These are phyloP conservation scores for Sporisorium iseilematis-ciliati DNA, from an alignment of 1,284 basidiomycete genomes.

Conservation along the genomic window DNA sequence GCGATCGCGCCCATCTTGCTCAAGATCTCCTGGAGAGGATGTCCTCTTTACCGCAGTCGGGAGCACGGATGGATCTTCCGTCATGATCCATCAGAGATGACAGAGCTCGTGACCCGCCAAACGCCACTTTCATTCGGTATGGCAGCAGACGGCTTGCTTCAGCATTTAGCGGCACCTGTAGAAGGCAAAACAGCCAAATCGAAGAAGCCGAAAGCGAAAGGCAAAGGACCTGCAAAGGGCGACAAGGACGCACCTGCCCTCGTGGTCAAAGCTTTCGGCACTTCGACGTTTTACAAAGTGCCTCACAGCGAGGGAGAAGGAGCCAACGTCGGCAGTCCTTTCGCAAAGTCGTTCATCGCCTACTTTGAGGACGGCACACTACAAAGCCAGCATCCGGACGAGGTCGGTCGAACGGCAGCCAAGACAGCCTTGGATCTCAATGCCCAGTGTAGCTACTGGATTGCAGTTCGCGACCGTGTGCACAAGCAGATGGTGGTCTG, in stretches of 20 bases:
- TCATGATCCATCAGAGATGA: slow-evolving; percentile 21
- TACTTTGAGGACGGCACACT: slow-evolving; percentile 82
- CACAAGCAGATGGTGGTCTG: slow-evolving; percentile 94
- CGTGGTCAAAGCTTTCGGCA: slow-evolving; percentile 36
- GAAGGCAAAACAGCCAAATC: slow-evolving; percentile 22
- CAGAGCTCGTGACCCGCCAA: slow-evolving; percentile 45
- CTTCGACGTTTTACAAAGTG: slow-evolving; percentile 81
- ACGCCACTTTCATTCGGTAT: slow-evolving; percentile 52
- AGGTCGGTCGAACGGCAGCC: slow-evolving; percentile 78
- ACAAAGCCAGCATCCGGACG: slow-evolving; percentile 67
- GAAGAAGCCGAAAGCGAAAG: slow-evolving; percentile 31
- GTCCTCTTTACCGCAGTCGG: slow-evolving; percentile 86
- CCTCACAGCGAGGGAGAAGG: slow-evolving; percentile 95
- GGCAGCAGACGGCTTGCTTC: slow-evolving; percentile 49
- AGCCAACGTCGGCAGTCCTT: slow-evolving; percentile 92
- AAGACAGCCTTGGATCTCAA: slow-evolving; percentile 90
- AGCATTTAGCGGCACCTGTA: slow-evolving; percentile 39
- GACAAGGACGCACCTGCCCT: slow-evolving; percentile 20
- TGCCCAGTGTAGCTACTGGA: slow-evolving; percentile 97
- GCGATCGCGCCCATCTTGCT: slow-evolving; percentile 87
- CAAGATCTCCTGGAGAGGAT: slow-evolving; percentile 86
- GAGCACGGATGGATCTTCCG: slow-evolving; percentile 90
- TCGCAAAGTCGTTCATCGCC: slow-evolving; percentile 89
- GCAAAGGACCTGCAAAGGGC: slow-evolving; percentile 16
- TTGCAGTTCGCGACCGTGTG: slow-evolving; percentile 90